Percentiles rank a stretch among this genome's conserved stretches.
These are phyloP conservation scores for Aspergillus sp. DNA, from an alignment of 2,329 filamentous ascomycete species.

Conservation along the genomic window DNA sequence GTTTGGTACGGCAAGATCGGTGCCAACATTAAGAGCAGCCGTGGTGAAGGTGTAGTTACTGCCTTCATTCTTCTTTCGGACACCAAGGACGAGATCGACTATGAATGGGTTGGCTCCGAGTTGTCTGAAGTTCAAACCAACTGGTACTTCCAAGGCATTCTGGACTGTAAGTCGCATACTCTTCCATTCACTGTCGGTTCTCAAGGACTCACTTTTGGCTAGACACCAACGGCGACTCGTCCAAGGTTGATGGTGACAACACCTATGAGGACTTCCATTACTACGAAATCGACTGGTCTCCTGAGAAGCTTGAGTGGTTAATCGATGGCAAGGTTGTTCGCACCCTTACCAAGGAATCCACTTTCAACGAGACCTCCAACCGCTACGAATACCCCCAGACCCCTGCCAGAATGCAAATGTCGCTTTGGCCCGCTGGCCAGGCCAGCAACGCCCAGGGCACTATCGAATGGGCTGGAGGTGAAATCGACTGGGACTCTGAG, in stretches of 20 bases:
- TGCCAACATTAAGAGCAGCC: slow-evolving; percentile 78
- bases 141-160: slow-evolving; percentile 94
- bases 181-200: not conserved
- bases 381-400: slow-evolving; percentile 89
- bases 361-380: slow-evolving; percentile 81
- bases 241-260: slow-evolving; percentile 57
- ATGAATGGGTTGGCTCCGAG: slow-evolving; percentile 86
- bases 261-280: slow-evolving; percentile 79
- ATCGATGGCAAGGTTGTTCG: slow-evolving; percentile 79
- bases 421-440: slow-evolving; percentile 91
- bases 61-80: slow-evolving; percentile 95
- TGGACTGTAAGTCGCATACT: slow-evolving; percentile 70
- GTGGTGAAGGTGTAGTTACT: slow-evolving; percentile 87
- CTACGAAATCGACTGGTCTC: slow-evolving; percentile 91
- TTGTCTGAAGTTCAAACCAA: slow-evolving; percentile 82
- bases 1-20: slow-evolving; percentile 97
- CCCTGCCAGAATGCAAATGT: slow-evolving; percentile 85
- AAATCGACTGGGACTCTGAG: slow-evolving; percentile 78
- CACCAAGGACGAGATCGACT: slow-evolving; percentile 98
- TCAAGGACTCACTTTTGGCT: not conserved
- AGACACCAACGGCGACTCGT: slow-evolving; percentile 77
- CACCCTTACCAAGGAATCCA: slow-evolving; percentile 67
- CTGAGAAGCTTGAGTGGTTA: slow-evolving; percentile 81
- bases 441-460: slow-evolving; percentile 78
- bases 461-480: slow-evolving; percentile 85